Percentiles rank a stretch among this genome's conserved stretches.
Conservation (phyloP, 805 yeast species). For the Candida sakaeoensis region DNA sequence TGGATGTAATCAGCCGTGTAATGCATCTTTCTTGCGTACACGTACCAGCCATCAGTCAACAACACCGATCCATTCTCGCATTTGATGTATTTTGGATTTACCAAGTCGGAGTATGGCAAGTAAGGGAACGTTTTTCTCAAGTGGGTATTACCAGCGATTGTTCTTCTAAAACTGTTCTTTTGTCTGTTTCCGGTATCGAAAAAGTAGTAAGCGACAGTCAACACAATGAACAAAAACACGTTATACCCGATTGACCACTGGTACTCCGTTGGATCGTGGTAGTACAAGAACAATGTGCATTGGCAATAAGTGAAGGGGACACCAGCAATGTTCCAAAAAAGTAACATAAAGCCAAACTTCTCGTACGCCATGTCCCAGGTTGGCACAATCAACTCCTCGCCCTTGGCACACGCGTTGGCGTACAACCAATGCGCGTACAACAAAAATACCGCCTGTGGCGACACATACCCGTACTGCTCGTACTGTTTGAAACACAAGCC, state of each 20-base stretch:
- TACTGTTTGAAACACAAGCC: constrained; percentile 76
- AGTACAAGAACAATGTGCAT: constrained; percentile 77
- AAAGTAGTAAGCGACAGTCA: constrained; percentile 77
- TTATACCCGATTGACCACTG: constrained; percentile 64
- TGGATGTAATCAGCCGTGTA: constrained; percentile 93
- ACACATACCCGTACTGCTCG: constrained; percentile 74
- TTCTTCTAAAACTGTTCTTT: constrained; percentile 86
- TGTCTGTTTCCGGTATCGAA: constrained; percentile 95
- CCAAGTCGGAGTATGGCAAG: constrained; percentile 77
- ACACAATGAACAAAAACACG: constrained; percentile 48
- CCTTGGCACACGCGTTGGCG: constrained; percentile 96
- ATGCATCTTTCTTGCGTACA: constrained; percentile 88
- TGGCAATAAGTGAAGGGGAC: constrained; percentile 98
- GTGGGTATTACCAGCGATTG: constrained; percentile 71
- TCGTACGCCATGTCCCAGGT: constrained; percentile 99
- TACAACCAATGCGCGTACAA: constrained; percentile 88
- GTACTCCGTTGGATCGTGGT: constrained; percentile 83
- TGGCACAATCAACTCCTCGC: constrained; percentile 95
- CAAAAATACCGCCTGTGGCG: constrained; percentile 71
- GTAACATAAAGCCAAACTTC: constrained; percentile 97
- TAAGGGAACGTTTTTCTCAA: constrained; percentile 90
- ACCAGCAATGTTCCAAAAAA: constrained; percentile 99
- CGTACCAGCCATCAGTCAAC: constrained; percentile 92
- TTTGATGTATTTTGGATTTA: constrained; percentile 78
- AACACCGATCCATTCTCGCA: constrained; percentile 83